Conservation (phyloP, 257 asterid genomes). For the Penstemon davidsonii region DNA sequence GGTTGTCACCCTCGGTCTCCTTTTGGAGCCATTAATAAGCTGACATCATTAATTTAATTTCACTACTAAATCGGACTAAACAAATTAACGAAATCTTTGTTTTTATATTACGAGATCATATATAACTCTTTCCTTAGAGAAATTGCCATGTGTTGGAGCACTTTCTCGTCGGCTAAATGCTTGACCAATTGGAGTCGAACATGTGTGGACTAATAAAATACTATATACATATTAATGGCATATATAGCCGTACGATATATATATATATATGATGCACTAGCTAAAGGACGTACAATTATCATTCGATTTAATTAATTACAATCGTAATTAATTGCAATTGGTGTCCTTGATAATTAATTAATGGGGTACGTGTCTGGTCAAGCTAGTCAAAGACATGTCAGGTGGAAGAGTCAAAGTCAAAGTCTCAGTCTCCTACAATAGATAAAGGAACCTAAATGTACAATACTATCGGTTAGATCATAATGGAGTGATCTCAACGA, state of each 20-base stretch:
- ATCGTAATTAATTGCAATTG: background rate
- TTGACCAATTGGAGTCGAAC: conserved; percentile 31
- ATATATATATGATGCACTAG: background rate
- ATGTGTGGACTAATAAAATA: conserved; percentile 33
- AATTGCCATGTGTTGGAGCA: conserved; percentile 48
- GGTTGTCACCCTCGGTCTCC: conserved; percentile 32
- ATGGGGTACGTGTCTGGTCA: no score
- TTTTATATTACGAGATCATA: conserved; percentile 29
- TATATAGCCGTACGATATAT: conserved; percentile 26
- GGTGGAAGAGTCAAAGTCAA: no score
- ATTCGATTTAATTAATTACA: background rate
- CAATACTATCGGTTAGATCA: no score
- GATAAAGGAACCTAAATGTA: no score
- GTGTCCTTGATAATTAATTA: no score
- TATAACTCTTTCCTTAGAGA: conserved; percentile 16
- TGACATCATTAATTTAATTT: conserved; percentile 25
- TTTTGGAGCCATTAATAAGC: conserved; percentile 29
- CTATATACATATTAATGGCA: background rate
- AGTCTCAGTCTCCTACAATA: no score
- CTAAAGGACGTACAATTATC: conserved; percentile 19
- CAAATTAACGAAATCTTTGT: conserved; percentile 14
- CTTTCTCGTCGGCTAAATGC: conserved; percentile 26
- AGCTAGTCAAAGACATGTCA: no score
- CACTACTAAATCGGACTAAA: conserved; percentile 21
- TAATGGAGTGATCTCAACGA: no score